A percentile compares a stretch with the other conserved stretches of the same genome.
Evolutionary conservation across 2,329 filamentous ascomycete species (phyloP).

Genomic region (Epicoccum nigrum): DNA sequence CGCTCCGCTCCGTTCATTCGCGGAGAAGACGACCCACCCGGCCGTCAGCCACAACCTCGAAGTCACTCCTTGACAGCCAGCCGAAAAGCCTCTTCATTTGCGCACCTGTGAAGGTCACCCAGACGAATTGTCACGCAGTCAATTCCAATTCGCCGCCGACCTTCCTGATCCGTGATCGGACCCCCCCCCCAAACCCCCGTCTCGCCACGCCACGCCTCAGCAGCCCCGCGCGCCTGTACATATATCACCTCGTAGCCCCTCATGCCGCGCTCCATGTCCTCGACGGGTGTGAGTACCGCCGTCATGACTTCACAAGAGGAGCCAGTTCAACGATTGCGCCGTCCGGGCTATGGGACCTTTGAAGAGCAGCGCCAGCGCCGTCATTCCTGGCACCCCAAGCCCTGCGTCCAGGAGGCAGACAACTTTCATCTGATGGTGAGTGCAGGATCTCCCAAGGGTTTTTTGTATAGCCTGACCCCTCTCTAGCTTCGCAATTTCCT

Average conservation of each 20-base stretch:
- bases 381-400: slow-evolving; percentile 55
- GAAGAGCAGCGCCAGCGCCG: slow-evolving; percentile 48
- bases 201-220: slow-evolving; percentile 33
- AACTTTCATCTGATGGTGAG: slow-evolving; percentile 54
- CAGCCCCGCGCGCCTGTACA: slow-evolving; percentile 29
- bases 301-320: slow-evolving; percentile 52
- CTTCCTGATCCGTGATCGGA: slow-evolving; percentile 21
- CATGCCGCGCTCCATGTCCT: slow-evolving; percentile 25
- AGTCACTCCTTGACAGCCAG: slow-evolving; percentile 21
- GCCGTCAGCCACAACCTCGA: slow-evolving; percentile 3
- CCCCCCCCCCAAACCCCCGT: slow-evolving; percentile 10
- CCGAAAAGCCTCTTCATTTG: slow-evolving; percentile 23
- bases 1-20: slow-evolving; percentile 13
- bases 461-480: slow-evolving; percentile 24
- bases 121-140: slow-evolving; percentile 20
- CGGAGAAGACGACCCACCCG: slow-evolving; percentile 12
- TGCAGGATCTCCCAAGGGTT: not conserved
- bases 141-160: slow-evolving; percentile 18
- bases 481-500: slow-evolving; percentile 77
- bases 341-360: slow-evolving; percentile 47
- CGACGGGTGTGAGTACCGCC: slow-evolving; percentile 34
- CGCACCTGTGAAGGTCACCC: slow-evolving; percentile 30
- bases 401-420: slow-evolving; percentile 54
- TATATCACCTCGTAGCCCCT: slow-evolving; percentile 29
- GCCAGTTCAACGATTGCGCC: slow-evolving; percentile 43